Evolutionary conservation across 176 grass and related monocot genomes (phyloP).

Genomic region (Poa annua): DNA sequence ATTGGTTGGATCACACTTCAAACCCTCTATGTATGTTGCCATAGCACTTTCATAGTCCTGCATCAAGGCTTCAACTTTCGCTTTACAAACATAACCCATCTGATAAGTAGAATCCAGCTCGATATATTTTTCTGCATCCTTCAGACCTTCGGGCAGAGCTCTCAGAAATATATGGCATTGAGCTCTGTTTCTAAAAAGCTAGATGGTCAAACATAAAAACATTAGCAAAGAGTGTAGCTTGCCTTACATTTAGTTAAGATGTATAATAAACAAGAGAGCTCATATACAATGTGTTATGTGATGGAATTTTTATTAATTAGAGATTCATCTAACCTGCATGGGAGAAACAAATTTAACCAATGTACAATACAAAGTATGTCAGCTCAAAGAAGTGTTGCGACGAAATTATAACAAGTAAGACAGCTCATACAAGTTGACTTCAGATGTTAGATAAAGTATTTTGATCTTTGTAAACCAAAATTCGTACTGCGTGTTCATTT

Average conservation of each 20-base stretch:
- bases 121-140: constrained; percentile 60
- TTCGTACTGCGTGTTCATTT: constrained; percentile 53
- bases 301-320: background rate
- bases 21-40: constrained; percentile 52
- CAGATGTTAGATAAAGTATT: background rate
- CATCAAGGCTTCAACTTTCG: constrained; percentile 45
- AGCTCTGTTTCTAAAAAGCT: constrained; percentile 57
- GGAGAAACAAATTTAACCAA: background rate
- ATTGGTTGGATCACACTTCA: constrained; percentile 65
- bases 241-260: background rate
- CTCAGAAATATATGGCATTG: constrained; percentile 53
- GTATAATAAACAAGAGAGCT: background rate
- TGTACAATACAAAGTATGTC: background rate
- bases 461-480: background rate
- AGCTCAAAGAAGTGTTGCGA: background rate
- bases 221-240: background rate
- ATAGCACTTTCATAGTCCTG: constrained; percentile 44
- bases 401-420: background rate
- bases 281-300: background rate
- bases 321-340: background rate
- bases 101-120: constrained; percentile 56
- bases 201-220: background rate
- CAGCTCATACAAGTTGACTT: background rate
- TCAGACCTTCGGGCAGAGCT: constrained; percentile 49
- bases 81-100: constrained; percentile 56